Evolutionary conservation across 1,284 basidiomycete species (phyloP), one percentile per base, ranked within the genome.

Genomic region (Neotropicomus parvogracilis): DNA sequence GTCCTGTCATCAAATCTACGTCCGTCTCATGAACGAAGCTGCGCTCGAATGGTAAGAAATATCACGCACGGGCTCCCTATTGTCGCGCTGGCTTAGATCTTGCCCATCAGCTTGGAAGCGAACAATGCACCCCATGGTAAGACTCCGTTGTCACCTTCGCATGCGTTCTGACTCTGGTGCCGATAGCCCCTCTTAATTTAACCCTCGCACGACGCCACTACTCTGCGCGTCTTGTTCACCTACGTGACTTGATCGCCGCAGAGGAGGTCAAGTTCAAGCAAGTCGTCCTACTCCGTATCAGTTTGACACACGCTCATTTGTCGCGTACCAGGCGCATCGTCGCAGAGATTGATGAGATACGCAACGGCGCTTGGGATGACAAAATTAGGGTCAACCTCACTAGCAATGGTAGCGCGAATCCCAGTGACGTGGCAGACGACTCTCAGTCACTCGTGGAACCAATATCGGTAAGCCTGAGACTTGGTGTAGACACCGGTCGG

Each of bases 241-340:
- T 95, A 5, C 80, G 80, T 48, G 73, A 75, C 17, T 72, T 82
- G 37, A 91, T 95, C 39, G 62, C 75, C 35, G 73, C 70, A 2
- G 86, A 91, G 62, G 91, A 95, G 68, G 62, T 70, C 20, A 81
- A 78, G 48, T 95, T 92, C 75, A 88, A 81, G 90, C 88, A 57
- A 74, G 69, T 41, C 40, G 17, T 8, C 24, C 7, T 38, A 24
- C 31, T 46, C 36, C 28, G 6, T 35, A 41, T 32, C 19, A 9
- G 14, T 26, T 38, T 20, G 9, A 17, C 14, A 3, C 24, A 4
- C 37, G 4, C 33, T 32, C 48, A 45, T 53, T 24, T 14, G 16
- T 24, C 16, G 17, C 29, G 24, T 19, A 14, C 11, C 47, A 85
- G 84, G 59, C 69, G 64, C 21, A 67, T 88, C 17, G 72, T 80